Base-by-base conservation (phyloP, 2,329 filamentous ascomycete species). In the Colletotrichum euphorbiae region DNA sequence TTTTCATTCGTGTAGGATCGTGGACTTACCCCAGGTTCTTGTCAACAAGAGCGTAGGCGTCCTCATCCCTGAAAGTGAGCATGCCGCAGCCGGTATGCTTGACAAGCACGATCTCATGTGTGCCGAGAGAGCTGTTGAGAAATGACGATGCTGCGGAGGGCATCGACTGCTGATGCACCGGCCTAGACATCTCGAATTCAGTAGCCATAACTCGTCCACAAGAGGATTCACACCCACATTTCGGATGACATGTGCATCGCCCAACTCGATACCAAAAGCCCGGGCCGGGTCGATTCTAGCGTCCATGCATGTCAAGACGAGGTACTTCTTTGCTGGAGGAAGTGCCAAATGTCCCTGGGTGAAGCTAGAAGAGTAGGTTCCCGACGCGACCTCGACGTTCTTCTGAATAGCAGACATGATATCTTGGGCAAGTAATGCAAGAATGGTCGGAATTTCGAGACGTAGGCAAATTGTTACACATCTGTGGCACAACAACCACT, bases 71-170 rank as follows among this genome's bases (percentile, higher is more conserved):
- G 74, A 92, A 91, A 0, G 85, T 91, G 58, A 91, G 77, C 90
- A 92, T 93, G 2, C 91, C 91, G 74, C 91, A 93, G 7, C 87
- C 89, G 1, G 90, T 92, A 70, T 93, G 90, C 80, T 93, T 93
- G 73, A 94, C 83, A 24, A 94, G 76, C 17, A 94, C 77, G 56
- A 96, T 89, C 77, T 95, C 92, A 1, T 85, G 83, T 0, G 93
- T 96, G 8, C 90, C 91, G 0, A 96, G 85, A n/a, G 7, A 95
- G 83, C 76, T 95, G 92, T 79, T 96, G 85, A 0, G 91, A 94
- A 74, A 96, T 93, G 69, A 95, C 78, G 63, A 96, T 85, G 19
- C 89, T 92, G 57, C 93, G 89, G 7, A 94, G 83, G 0, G 90
- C 91, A 64, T 95, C 92, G 42, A 83, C 80, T 1, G 87, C 90